Percentiles rank a stretch among this genome's conserved stretches.
These are phyloP conservation scores for Phylloboletellus chloephorus DNA, from an alignment of 1,284 basidiomycete species.

Conservation along the genomic window DNA sequence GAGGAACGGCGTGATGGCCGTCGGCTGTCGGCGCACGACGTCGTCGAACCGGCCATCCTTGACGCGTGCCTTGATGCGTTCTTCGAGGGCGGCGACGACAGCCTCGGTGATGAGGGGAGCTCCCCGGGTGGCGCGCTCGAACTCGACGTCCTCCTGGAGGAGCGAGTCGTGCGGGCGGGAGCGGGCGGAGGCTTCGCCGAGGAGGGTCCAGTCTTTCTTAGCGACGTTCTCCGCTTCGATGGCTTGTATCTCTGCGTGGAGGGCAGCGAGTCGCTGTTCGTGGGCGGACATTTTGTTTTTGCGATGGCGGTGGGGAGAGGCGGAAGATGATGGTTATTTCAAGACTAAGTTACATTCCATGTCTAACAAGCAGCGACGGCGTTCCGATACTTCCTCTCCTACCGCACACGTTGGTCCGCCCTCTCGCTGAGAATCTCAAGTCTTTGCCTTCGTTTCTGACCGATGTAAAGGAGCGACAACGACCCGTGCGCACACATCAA, in stretches of 20 bases:
- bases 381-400: slow-evolving; percentile 54
- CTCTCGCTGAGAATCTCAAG: neutral
- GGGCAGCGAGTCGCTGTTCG: slow-evolving; percentile 54
- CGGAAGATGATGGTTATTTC: too few species aligned
- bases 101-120: slow-evolving; percentile 92
- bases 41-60: slow-evolving; percentile 88
- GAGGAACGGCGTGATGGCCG: slow-evolving; percentile 84
- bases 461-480: slow-evolving; percentile 61
- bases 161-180: slow-evolving; percentile 88
- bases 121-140: slow-evolving; percentile 84
- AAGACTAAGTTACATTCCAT: too few species aligned
- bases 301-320: too few species aligned
- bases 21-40: slow-evolving; percentile 73
- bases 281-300: slow-evolving; percentile 46
- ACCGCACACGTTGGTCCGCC: slow-evolving; percentile 65
- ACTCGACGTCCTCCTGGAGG: slow-evolving; percentile 92
- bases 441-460: slow-evolving; percentile 7
- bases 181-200: slow-evolving; percentile 84
- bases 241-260: slow-evolving; percentile 63
- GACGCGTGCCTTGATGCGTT: slow-evolving; percentile 88
- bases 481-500: slow-evolving; percentile 77
- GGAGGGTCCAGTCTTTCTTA: slow-evolving; percentile 82
- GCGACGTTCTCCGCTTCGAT: slow-evolving; percentile 70
- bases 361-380: slow-evolving; percentile 36
- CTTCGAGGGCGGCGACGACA: slow-evolving; percentile 78